Percentiles rank a stretch among this genome's conserved stretches.
Evolutionary conservation across 371 early-diverging fungal species (phyloP).

Genomic region (Edhazardia aedis): DNA sequence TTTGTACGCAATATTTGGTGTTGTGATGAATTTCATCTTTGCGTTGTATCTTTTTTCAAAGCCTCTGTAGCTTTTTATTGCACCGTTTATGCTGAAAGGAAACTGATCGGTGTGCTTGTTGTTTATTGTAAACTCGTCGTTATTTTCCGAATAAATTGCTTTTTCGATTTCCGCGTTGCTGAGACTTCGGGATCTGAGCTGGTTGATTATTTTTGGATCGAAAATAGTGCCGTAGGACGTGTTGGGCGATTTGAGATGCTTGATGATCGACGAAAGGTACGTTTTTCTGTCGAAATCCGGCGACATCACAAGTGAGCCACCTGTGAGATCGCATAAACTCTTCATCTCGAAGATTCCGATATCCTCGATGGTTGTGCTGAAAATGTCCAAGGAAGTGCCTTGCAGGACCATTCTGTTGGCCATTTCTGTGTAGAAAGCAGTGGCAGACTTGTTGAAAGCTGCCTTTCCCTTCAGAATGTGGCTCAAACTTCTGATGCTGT

Average conservation of each 20-base stretch:
- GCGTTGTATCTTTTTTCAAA: no score
- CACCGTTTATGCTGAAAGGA: no score
- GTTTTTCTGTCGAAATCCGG: slow-evolving; percentile 50
- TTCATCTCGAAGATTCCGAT: slow-evolving; percentile 89
- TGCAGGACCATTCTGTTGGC: slow-evolving; percentile 62
- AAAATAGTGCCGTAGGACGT: no score
- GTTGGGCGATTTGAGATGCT: no score
- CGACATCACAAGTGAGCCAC: slow-evolving; percentile 77
- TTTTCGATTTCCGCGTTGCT: slow-evolving; percentile 67
- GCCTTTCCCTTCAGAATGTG: slow-evolving; percentile 80
- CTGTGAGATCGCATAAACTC: slow-evolving; percentile 64
- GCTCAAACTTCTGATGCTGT: slow-evolving; percentile 78
- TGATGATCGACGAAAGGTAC: slow-evolving; percentile 32
- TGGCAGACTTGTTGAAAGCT: slow-evolving; percentile 66
- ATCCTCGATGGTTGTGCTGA: slow-evolving; percentile 73
- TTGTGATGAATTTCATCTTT: slow-evolving; percentile 59
- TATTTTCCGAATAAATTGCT: no score
- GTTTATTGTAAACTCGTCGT: no score
- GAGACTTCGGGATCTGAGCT: no score
- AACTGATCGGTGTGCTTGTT: slow-evolving; percentile 60
- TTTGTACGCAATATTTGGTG: slow-evolving; percentile 27
- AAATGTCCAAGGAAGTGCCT: slow-evolving; percentile 64
- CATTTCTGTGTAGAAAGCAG: slow-evolving; percentile 67
- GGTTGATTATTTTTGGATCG: no score
- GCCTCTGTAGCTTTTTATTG: no score